Evolutionary conservation across 2,329 filamentous ascomycete species (phyloP).

Genomic region (Fusarium sp.): DNA sequence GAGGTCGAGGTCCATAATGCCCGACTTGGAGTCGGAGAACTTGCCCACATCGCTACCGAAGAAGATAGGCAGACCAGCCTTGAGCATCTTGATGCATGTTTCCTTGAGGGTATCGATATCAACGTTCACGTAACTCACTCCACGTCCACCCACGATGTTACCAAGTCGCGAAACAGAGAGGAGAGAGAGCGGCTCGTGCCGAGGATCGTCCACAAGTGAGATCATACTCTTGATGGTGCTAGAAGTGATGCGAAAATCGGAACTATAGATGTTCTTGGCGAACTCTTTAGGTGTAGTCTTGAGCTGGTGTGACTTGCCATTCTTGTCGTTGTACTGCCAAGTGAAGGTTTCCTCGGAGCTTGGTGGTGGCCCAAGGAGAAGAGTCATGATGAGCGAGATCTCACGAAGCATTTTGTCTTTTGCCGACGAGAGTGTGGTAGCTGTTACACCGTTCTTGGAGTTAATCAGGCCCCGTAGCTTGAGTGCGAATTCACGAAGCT

Average conservation of each 20-base stretch:
- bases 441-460: conserved; percentile 44
- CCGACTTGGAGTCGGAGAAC: conserved; percentile 72
- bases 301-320: conserved; percentile 70
- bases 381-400: conserved; percentile 81
- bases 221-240: conserved; percentile 75
- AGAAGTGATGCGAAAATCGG: conserved; percentile 66
- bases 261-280: conserved; percentile 71
- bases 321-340: conserved; percentile 81
- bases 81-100: conserved; percentile 80
- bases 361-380: conserved; percentile 84
- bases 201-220: conserved; percentile 86
- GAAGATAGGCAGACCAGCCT: conserved; percentile 82
- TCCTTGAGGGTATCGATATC: conserved; percentile 76
- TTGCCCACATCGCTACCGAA: conserved; percentile 91
- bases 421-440: conserved; percentile 54
- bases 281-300: conserved; percentile 75
- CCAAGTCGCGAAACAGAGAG: conserved; percentile 82
- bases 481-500: conserved; percentile 87
- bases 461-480: conserved; percentile 68
- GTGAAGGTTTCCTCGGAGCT: conserved; percentile 73
- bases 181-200: conserved; percentile 76
- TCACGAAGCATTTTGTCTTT: conserved; percentile 83
- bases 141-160: conserved; percentile 80
- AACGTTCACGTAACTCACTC: conserved; percentile 85
- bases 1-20: conserved; percentile 83